These are phyloP conservation scores for Entelexis paramagnoliae DNA, from an alignment of 1,139 yeast species.

Conservation along the genomic window DNA sequence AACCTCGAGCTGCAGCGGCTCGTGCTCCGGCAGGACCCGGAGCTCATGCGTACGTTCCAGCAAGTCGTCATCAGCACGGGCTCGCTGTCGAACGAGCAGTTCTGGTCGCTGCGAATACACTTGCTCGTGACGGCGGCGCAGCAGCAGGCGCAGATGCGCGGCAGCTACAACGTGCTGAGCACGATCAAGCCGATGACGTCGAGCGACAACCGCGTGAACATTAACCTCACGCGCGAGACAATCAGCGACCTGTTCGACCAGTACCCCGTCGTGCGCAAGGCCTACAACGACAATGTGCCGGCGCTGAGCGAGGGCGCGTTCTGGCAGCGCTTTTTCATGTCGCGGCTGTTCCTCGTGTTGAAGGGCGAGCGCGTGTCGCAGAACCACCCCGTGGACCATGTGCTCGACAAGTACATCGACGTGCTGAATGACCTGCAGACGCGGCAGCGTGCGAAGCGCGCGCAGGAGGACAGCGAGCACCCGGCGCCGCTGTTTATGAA, in stretches of 20 bases:
- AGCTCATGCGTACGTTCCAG: slow-evolving; percentile 65
- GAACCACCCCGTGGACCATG: slow-evolving; percentile 71
- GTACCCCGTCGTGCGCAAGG: slow-evolving; percentile 84
- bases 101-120: slow-evolving; percentile 81
- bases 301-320: slow-evolving; percentile 80
- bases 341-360: slow-evolving; percentile 72
- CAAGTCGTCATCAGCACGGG: slow-evolving; percentile 70
- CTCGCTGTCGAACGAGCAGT: slow-evolving; percentile 67
- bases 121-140: slow-evolving; percentile 76
- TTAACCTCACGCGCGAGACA: slow-evolving; percentile 81
- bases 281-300: slow-evolving; percentile 85
- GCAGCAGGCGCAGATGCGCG: slow-evolving; percentile 71
- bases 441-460: slow-evolving; percentile 23
- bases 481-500: slow-evolving; percentile 44
- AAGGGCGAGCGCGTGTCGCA: slow-evolving; percentile 77
- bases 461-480: slow-evolving; percentile 22
- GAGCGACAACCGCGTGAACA: slow-evolving; percentile 60
- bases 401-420: slow-evolving; percentile 69
- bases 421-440: slow-evolving; percentile 20
- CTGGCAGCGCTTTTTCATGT: slow-evolving; percentile 94
- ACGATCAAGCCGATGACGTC: slow-evolving; percentile 89
- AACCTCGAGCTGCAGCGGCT: slow-evolving; percentile 73
- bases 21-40: slow-evolving; percentile 57
- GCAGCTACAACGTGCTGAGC: slow-evolving; percentile 87
- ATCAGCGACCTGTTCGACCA: slow-evolving; percentile 85